Percentiles rank a stretch among this genome's conserved stretches.
phyloP scores from a whole-genome alignment of 345 rosid genomes.

The Murraya paniculata region DNA sequence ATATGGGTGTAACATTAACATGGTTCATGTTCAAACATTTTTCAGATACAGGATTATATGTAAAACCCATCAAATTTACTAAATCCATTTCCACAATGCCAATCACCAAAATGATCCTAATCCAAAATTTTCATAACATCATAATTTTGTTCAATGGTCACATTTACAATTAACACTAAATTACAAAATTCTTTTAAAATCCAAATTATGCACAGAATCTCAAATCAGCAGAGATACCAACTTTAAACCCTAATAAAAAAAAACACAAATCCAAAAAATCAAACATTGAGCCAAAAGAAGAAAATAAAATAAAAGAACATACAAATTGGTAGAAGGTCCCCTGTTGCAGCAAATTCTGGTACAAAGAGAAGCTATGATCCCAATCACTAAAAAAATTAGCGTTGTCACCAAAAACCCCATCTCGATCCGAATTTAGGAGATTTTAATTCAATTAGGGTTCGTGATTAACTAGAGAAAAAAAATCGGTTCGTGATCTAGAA shows the following conservation, averaged over 20 bases:
- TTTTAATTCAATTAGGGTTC: background rate
- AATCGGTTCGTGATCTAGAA: background rate
- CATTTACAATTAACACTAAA: background rate
- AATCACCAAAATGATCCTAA: background rate
- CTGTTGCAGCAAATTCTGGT: constrained; percentile 87
- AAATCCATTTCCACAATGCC: background rate
- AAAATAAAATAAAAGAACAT: constrained; percentile 21
- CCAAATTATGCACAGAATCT: background rate
- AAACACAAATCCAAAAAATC: background rate
- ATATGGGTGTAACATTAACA: background rate
- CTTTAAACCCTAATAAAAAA: background rate
- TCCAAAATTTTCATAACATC: background rate
- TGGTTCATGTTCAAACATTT: background rate
- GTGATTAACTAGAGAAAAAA: background rate
- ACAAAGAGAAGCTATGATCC: constrained; percentile 73
- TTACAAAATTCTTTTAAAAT: background rate
- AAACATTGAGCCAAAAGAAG: constrained; percentile 10
- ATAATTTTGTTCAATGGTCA: background rate
- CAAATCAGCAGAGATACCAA: constrained; percentile 1
- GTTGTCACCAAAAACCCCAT: constrained; percentile 92
- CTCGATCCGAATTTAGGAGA: constrained; percentile 20
- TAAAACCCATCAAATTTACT: too few species aligned
- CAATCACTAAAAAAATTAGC: constrained; percentile 73
- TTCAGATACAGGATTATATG: background rate
- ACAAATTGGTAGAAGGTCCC: constrained; percentile 93